These are phyloP conservation scores for Physcia stellaris DNA, from an alignment of 495 filamentous ascomycete species.

Conservation along the genomic window DNA sequence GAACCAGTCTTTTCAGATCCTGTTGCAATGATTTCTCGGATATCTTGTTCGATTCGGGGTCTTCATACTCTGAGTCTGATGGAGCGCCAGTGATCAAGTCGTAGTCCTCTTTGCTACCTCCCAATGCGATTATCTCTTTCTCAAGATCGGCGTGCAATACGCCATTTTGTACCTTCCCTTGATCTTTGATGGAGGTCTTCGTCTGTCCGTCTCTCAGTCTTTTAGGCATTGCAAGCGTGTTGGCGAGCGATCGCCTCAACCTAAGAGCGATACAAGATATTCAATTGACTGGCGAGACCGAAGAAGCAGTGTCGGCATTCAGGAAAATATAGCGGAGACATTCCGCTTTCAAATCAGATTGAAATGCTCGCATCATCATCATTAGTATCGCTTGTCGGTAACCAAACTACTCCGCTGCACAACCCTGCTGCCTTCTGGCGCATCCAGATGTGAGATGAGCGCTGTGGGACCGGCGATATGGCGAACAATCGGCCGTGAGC, in stretches of 20 bases:
- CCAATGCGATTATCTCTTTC: slow-evolving; percentile 59
- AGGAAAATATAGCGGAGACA: no score
- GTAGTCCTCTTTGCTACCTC: slow-evolving; percentile 63
- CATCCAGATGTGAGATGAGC: slow-evolving; percentile 29
- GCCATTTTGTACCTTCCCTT: background rate
- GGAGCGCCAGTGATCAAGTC: slow-evolving; percentile 47
- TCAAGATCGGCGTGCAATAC: no score
- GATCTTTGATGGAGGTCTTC: slow-evolving; percentile 2
- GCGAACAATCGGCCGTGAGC: slow-evolving; percentile 30
- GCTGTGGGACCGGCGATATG: slow-evolving; percentile 32
- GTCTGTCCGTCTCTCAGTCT: slow-evolving; percentile 11
- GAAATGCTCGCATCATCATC: no score
- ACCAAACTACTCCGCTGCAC: no score
- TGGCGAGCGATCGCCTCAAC: no score
- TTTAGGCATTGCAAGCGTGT: no score
- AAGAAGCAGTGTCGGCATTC: no score
- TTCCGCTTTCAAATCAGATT: no score
- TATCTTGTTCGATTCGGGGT: slow-evolving; percentile 16
- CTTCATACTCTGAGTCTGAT: slow-evolving; percentile 47
- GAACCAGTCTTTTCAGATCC: slow-evolving; percentile 29
- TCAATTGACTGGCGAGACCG: no score
- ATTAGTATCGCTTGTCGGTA: no score
- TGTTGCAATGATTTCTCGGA: slow-evolving; percentile 19
- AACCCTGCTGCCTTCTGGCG: no score
- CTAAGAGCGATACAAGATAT: no score